Base-by-base conservation (phyloP, 208 protist genomes). In the Strigomonas culicis region DNA sequence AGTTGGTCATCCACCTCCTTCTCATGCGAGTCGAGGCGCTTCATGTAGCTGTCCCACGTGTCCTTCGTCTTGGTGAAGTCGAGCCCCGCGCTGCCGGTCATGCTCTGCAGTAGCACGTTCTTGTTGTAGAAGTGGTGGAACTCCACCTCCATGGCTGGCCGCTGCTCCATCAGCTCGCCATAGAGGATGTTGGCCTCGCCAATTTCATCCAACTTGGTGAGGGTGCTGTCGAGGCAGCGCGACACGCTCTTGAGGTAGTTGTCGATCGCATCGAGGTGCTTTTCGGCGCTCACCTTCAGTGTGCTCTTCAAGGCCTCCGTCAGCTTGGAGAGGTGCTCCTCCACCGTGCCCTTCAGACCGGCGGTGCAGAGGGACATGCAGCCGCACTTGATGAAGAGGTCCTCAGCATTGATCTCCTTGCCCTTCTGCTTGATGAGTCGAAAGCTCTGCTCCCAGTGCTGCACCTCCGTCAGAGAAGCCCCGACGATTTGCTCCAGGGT, bases 361-460 rank as follows among this genome's bases (percentile, higher is more conserved):
- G 89, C 82, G 46, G 96, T 98, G 59, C 90, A 97, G 13, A 99
- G 75, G 19, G 84, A 96, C 67, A 99, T 87, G 84, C 96, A 98
- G 24, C 67, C 71, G 58, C 98, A 94, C 59, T 92, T 91, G 65
- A 97, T 90, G 63, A 89, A 86, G 41, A 97, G 84, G 8, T 98
- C 95, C 63, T 98, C 84, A 41, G 82, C 60, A 70, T 98, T 97
- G 56, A 97, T 94, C 60, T 98, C 95, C 75, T 97, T 96, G 27
- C 90, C 91, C 70, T 98, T 98, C 63, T 95, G 79, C 77, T 98
- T 98, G 15, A 99, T 77, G 57, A 98, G 72, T 10, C 91, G 90
- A 60, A 98, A 93, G 68, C 96, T 97, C 72, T 91, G 82, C 73
- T 99, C 96, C 90, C 89, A 99, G 61, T 98, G 92, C 58, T 87